Percentiles rank a stretch among this genome's conserved stretches.
These are phyloP conservation scores for Scalesia atractyloides DNA, from an alignment of 129 eudicot genomes.

Conservation along the genomic window DNA sequence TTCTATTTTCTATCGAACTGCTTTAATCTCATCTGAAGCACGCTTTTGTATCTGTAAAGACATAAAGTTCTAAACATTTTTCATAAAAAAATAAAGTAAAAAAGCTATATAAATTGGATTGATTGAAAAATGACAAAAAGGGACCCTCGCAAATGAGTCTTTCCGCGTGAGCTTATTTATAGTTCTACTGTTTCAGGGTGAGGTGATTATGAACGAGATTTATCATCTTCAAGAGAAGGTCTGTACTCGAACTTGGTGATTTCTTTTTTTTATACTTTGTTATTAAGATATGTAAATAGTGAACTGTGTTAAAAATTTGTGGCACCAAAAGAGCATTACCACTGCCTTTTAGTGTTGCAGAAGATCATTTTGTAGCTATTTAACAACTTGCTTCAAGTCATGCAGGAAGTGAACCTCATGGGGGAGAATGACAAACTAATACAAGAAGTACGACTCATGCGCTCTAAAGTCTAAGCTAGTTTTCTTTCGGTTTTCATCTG, in stretches of 20 bases:
- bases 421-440: conserved; percentile 69
- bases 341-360: conserved; percentile 15
- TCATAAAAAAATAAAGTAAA: neutral
- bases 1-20: neutral
- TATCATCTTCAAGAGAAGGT: conserved; percentile 79
- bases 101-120: neutral
- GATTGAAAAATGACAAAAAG: neutral
- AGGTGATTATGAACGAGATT: conserved; percentile 69
- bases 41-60: neutral
- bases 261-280: neutral
- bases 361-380: conserved; percentile 9
- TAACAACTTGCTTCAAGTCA: conserved; percentile 21
- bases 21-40: conserved; percentile 8
- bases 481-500: neutral
- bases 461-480: neutral
- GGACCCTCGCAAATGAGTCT: neutral
- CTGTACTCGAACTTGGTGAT: conserved; percentile 27
- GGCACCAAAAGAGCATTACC: neutral
- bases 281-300: neutral
- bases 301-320: conserved; percentile 12
- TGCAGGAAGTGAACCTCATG: conserved; percentile 74
- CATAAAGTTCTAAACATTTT: neutral
- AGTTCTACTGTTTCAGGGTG: conserved; percentile 53
- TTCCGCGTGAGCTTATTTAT: conserved; percentile 5
- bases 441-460: conserved; percentile 51